phyloP scores from a whole-genome alignment of 2,329 filamentous ascomycete species.

The Fusarium citri region DNA sequence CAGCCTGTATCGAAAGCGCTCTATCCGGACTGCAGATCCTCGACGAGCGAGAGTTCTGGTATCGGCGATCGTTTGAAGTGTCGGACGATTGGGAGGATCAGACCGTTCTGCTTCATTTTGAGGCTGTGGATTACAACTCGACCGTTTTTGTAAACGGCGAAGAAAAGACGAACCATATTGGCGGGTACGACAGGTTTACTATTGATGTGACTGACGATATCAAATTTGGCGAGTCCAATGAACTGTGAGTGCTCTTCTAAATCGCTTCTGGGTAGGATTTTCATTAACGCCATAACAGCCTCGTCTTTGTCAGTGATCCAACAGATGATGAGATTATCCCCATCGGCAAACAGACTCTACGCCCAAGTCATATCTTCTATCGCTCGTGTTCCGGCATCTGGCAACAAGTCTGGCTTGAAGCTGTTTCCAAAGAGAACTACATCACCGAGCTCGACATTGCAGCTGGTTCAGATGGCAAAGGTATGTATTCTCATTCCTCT shows the following conservation, averaged over 20 bases:
- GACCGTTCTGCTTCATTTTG: constrained; percentile 26
- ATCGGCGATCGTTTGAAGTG: constrained; percentile 51
- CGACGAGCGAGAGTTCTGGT: constrained; percentile 60
- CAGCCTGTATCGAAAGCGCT: constrained; percentile 59
- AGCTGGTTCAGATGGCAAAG: constrained; percentile 56
- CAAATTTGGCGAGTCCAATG: constrained; percentile 23
- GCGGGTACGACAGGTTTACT: constrained; percentile 29
- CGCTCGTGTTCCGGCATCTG: constrained; percentile 79
- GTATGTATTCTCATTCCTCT: rapidly evolving
- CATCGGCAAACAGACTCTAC: constrained; percentile 72
- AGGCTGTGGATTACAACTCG: constrained; percentile 34
- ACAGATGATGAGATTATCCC: constrained; percentile 72
- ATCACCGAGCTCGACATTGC: constrained; percentile 69
- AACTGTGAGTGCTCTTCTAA: neutral
- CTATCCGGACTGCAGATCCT: constrained; percentile 61
- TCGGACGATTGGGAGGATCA: constrained; percentile 7
- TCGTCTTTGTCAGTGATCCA: constrained; percentile 73
- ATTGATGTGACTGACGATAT: constrained; percentile 19
- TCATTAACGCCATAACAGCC: neutral
- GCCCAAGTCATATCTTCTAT: constrained; percentile 74
- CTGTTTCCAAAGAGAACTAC: constrained; percentile 64
- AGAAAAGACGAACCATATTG: constrained; percentile 27
- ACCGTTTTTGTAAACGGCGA: constrained; percentile 24
- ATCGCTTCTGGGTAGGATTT: no score
- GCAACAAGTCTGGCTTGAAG: constrained; percentile 78